Evolutionary conservation across 345 rosid species (phyloP).

Genomic region (Raphanus sativus): DNA sequence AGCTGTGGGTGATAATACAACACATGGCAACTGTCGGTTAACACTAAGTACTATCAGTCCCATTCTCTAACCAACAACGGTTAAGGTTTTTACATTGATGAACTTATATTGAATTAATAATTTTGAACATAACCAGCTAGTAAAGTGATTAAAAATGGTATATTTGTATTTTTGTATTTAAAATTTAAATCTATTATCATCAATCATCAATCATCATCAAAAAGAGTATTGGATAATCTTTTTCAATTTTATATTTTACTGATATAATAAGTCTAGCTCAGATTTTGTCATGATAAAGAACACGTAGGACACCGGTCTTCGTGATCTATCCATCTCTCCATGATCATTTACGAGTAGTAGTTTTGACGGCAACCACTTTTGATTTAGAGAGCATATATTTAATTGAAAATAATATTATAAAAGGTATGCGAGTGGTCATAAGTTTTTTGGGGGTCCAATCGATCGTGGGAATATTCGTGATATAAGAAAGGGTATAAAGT

Average conservation of each 20-base stretch:
- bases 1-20: slow-evolving; percentile 1
- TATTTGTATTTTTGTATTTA: no score
- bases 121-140: neutral
- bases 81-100: neutral
- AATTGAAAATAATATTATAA: neutral
- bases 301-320: slow-evolving; percentile 12
- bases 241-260: neutral
- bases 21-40: slow-evolving; percentile 12
- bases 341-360: neutral
- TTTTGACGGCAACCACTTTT: slow-evolving; percentile 8
- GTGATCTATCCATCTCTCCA: slow-evolving; percentile 11
- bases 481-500: slow-evolving; percentile 25
- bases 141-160: neutral
- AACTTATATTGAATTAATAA: neutral
- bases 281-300: neutral
- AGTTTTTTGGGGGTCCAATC: neutral
- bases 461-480: slow-evolving; percentile 27
- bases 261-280: neutral
- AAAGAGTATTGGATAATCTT: neutral
- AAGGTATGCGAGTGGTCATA: neutral
- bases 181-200: neutral
- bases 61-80: neutral
- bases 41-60: neutral
- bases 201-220: neutral
- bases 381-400: neutral